Conservation (phyloP, 768 basidiomycete genomes). For the Boletus sp. region DNA sequence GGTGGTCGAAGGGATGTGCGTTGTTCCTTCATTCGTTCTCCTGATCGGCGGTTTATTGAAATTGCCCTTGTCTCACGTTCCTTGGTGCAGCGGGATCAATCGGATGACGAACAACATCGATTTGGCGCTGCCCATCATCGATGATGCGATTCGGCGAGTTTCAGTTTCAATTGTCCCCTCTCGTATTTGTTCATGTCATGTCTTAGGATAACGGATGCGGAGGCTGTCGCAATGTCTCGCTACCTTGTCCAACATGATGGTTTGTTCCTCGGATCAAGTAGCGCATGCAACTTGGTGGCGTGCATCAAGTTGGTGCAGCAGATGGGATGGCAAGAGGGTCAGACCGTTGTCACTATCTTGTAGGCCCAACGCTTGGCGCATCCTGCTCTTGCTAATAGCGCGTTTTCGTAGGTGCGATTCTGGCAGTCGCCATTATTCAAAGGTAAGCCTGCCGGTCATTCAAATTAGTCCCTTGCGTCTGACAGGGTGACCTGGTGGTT, state of each 20-base stretch:
- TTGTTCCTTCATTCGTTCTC: slow-evolving; percentile 13
- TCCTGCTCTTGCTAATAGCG: background rate
- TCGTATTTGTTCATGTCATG: background rate
- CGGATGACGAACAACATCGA: slow-evolving; percentile 89
- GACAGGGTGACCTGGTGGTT: background rate
- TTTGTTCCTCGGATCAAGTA: slow-evolving; percentile 92
- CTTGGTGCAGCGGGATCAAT: slow-evolving; percentile 75
- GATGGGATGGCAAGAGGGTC: slow-evolving; percentile 65
- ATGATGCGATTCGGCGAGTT: slow-evolving; percentile 81
- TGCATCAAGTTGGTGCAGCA: slow-evolving; percentile 77
- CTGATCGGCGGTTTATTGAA: background rate
- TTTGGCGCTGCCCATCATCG: slow-evolving; percentile 77
- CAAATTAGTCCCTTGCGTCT: background rate
- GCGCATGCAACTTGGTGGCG: slow-evolving; percentile 94
- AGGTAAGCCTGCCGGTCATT: slow-evolving; percentile 47
- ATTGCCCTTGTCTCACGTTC: background rate
- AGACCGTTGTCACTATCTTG: slow-evolving; percentile 84
- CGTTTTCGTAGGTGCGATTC: slow-evolving; percentile 72
- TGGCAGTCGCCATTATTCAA: slow-evolving; percentile 89
- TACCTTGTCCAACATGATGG: slow-evolving; percentile 91
- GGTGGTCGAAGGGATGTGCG: slow-evolving; percentile 88
- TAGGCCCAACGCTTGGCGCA: slow-evolving; percentile 35
- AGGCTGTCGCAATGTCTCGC: slow-evolving; percentile 95
- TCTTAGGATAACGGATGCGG: slow-evolving; percentile 81
- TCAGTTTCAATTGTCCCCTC: background rate